Evolutionary conservation across 192 early-diverging fungal genomes (phyloP), one percentile per base, ranked within the genome.

Genomic region (Podochytrium sp.): DNA sequence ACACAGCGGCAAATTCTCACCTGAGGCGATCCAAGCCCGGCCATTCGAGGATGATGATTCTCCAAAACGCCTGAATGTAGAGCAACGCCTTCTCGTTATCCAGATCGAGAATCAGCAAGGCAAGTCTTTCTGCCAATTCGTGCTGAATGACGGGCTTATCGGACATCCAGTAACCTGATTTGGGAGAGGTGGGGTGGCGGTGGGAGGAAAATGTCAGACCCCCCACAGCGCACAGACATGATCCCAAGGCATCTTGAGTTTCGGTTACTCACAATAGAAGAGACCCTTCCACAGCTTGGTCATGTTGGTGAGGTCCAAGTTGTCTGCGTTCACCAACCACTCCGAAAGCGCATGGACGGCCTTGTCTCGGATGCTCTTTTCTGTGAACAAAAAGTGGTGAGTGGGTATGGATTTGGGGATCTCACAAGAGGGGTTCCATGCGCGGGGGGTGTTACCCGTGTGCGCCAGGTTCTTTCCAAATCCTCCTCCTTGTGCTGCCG

Each of bases 131-230:
- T 34, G 93, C 91, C 58, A 98, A 80, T 71, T 92, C 87, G 78
- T 96, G 93, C 75, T 98, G 96, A 33, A 98, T 86, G 49, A 93
- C 73, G 14, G 93, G 93, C 81, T 96, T 98, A 80, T 98, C 96
- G 0, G 94, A 95, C 89, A 98, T 94, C 96, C 96, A 98, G 74
- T 94, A 94, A 75, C 90, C 92, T 94, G 76, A 55, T 29, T 14
- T 3, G 2, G 29, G 16, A 63, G 18, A 16, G n/a, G 38, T 55
- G 52, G 30, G 52, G 7, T 29, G 16, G 25, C 25, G 7, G 52
- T 55, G 20, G 52, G n/a, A n/a, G n/a, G n/a, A n/a, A n/a, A n/a
- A n/a, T n/a, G n/a, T n/a, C n/a, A n/a, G n/a, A n/a, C n/a, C n/a
- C n/a, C n/a, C n/a, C n/a, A n/a, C n/a, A n/a, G n/a, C n/a, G n/a